Base-by-base conservation (phyloP, 2,329 filamentous ascomycete species). In the Aspergillus brunneoviolaceus region DNA sequence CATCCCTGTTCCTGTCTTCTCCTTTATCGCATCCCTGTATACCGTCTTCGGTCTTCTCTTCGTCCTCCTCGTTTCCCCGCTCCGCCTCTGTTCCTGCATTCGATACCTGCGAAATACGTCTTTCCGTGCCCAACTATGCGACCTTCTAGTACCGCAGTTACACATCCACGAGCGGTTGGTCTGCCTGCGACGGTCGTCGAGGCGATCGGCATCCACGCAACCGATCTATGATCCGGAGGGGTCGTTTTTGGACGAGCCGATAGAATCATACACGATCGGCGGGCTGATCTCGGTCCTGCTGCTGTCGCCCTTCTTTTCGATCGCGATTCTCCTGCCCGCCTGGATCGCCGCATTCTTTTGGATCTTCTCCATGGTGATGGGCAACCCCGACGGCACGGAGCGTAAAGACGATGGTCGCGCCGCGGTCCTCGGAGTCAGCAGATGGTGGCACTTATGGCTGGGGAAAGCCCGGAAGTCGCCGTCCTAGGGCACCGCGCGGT, bases 301-400 rank as follows among this genome's bases (percentile, higher is more conserved):
- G 1, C 72, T 85, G 27, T 84, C 84, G 3, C 84, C 85, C 2
- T 67, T 87, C 45, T 72, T 87, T 52, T 84, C 84, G 56, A 72
- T 86, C 11, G 83, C 81, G 42, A 77, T 87, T 51, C 80, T 85
- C 21, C 70, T 86, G 14, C 81, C 82, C 1, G 80, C 82, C 5
- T 88, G 85, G 85, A 81, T 83, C 0, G 80, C 84, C 0, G 85
- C 84, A 1, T 82, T 79, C 21, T 88, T 87, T 74, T 88, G 85
- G 86, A 74, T 86, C 55, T 86, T 85, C 67, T 80, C 84, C 25
- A 81, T 81, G 67, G 83, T 87, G 11, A 75, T 88, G 52, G 86
- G 86, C 4, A 86, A 88, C 71, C 86, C 86, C 31, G 84, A 85
- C 57, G 83, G 83, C 47, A 82, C 81, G 31, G 83, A 85, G 66